A percentile compares a stretch with the other conserved stretches of the same genome.
These are phyloP conservation scores for Aspergillus baeticus DNA, from an alignment of 495 filamentous ascomycete species.

Conservation along the genomic window DNA sequence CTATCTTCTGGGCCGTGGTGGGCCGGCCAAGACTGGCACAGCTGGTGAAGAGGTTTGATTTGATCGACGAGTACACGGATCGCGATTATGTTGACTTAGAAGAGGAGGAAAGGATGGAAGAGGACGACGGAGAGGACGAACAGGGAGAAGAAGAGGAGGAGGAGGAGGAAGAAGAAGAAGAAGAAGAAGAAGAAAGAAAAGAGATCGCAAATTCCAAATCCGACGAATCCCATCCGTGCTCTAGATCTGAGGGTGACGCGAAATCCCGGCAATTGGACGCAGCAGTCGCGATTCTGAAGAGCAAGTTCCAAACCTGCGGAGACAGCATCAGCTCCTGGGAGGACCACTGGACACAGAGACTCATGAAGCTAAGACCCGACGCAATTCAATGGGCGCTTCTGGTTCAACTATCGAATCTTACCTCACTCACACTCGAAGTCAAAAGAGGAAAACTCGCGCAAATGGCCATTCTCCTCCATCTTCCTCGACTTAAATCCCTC, in stretches of 20 bases:
- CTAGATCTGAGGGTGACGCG: background rate
- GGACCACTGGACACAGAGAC: background rate
- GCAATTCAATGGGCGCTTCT: slow-evolving; percentile 2
- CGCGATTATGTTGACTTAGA: background rate
- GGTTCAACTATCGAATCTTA: background rate
- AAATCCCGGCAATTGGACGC: background rate
- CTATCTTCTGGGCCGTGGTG: background rate
- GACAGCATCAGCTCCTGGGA: background rate
- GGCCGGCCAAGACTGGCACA: background rate
- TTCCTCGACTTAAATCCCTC: background rate
- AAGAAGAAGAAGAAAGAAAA: background rate
- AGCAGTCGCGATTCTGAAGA: background rate
- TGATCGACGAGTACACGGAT: background rate
- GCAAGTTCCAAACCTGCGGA: background rate
- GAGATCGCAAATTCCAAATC: no score
- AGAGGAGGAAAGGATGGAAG: background rate
- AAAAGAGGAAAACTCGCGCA: background rate
- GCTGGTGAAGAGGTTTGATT: background rate
- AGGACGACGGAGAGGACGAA: background rate
- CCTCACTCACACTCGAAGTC: background rate
- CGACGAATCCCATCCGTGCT: background rate
- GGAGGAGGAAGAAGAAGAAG: background rate
- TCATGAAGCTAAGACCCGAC: background rate
- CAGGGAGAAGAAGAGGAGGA: background rate
- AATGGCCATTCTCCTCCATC: background rate